phyloP scores from a whole-genome alignment of 495 filamentous ascomycete species.

The Durotheca rogersii region DNA sequence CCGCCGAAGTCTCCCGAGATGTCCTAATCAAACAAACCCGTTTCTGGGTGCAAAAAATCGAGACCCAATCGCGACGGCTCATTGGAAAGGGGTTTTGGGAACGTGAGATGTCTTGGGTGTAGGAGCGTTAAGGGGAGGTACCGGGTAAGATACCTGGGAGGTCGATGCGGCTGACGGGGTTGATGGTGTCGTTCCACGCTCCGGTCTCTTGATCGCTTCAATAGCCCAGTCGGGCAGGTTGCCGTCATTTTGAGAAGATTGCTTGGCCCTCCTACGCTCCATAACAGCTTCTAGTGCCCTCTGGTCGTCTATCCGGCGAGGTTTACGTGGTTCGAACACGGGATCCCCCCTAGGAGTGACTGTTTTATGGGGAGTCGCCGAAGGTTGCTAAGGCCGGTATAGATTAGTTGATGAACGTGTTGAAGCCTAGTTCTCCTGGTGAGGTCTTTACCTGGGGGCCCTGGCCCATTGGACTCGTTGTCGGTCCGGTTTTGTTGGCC shows the following conservation, averaged over 20 bases:
- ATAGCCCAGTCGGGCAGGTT: constrained; percentile 33
- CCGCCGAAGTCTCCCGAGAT: too few species aligned
- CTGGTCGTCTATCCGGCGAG: constrained; percentile 26
- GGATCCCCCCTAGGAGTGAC: constrained; percentile 3
- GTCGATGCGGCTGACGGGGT: constrained; percentile 1
- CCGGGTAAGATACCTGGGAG: too few species aligned
- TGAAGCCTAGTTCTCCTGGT: too few species aligned
- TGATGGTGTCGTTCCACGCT: constrained; percentile 13
- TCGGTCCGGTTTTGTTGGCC: not conserved
- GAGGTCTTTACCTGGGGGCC: constrained; percentile 30
- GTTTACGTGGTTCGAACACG: constrained; percentile 8
- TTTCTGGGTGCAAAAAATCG: too few species aligned
- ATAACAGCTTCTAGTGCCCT: constrained; percentile 29
- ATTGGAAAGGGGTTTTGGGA: constrained; percentile 19
- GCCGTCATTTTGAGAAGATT: constrained; percentile 13
- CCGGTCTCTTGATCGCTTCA: constrained; percentile 24
- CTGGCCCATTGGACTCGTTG: not conserved
- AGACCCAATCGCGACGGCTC: not conserved
- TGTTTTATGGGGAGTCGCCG: constrained; percentile 10
- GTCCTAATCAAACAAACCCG: too few species aligned
- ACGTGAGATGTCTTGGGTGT: too few species aligned
- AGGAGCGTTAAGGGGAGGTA: too few species aligned
- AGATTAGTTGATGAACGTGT: constrained; percentile 6
- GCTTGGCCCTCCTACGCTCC: constrained; percentile 25
- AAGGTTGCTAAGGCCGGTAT: constrained; percentile 23